Conservation (phyloP, 1,284 basidiomycete species). For the Ceratobasidium sp. region DNA sequence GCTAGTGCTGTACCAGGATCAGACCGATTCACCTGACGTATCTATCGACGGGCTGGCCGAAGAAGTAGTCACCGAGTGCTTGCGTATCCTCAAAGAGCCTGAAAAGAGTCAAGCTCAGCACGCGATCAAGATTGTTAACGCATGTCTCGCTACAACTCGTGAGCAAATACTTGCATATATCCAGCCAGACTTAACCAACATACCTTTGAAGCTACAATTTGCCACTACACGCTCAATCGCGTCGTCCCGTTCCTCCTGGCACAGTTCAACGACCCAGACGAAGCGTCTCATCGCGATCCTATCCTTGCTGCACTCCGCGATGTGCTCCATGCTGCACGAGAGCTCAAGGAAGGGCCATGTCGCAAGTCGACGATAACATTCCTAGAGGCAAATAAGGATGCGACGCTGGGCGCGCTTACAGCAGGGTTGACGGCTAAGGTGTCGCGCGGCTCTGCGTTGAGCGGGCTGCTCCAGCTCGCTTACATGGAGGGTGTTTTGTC, state of each 20-base stretch:
- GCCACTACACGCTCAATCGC: conserved; percentile 72
- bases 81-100: conserved; percentile 82
- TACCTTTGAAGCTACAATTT: conserved; percentile 68
- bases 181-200: conserved; percentile 31
- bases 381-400: conserved; percentile 76
- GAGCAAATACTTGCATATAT: conserved; percentile 53
- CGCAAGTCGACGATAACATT: neutral
- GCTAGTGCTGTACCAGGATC: conserved; percentile 69
- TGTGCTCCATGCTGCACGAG: conserved; percentile 54
- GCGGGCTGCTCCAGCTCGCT: conserved; percentile 71
- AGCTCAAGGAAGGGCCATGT: conserved; percentile 54
- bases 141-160: conserved; percentile 81
- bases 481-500: conserved; percentile 71
- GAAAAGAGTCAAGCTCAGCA: conserved; percentile 91
- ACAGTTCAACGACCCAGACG: conserved; percentile 80
- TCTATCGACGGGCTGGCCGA: conserved; percentile 70
- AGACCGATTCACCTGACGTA: conserved; percentile 54
- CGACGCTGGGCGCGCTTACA: conserved; percentile 73
- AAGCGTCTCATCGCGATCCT: conserved; percentile 77
- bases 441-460: conserved; percentile 68
- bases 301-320: conserved; percentile 68
- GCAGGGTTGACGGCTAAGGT: conserved; percentile 68
- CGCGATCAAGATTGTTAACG: conserved; percentile 82
- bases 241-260: conserved; percentile 77
- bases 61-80: conserved; percentile 81